Percentiles rank a stretch among this genome's conserved stretches.
Evolutionary conservation across 1,284 basidiomycete genomes (phyloP).

Genomic region (Agroathelia rolfsii): DNA sequence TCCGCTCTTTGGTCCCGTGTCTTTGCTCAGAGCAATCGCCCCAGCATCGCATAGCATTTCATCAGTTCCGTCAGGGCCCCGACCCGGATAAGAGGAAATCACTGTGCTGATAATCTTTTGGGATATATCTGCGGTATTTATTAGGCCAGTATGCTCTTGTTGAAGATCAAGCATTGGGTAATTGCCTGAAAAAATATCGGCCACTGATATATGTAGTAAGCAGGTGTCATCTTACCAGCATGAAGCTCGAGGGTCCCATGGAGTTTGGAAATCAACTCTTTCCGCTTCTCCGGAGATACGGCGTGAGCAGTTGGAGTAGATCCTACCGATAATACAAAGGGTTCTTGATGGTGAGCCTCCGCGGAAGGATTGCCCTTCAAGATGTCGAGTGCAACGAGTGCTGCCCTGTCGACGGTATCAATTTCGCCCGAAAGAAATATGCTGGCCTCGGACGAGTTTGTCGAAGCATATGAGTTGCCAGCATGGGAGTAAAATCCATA

Average conservation of each 20-base stretch:
- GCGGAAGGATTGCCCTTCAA: slow-evolving; percentile 26
- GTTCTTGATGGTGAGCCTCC: slow-evolving; percentile 25
- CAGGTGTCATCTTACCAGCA: slow-evolving; percentile 41
- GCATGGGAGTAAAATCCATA: slow-evolving; percentile 82
- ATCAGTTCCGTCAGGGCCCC: slow-evolving; percentile 49
- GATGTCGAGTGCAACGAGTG: slow-evolving; percentile 43
- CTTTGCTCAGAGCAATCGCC: slow-evolving; percentile 79
- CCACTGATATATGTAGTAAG: neutral
- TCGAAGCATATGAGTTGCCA: slow-evolving; percentile 68
- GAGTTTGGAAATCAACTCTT: slow-evolving; percentile 35
- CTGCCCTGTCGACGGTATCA: slow-evolving; percentile 58
- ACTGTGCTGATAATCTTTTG: slow-evolving; percentile 66
- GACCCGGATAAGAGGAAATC: slow-evolving; percentile 66
- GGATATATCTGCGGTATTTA: slow-evolving; percentile 47
- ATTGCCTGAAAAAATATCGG: slow-evolving; percentile 40
- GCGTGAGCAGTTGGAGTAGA: slow-evolving; percentile 83
- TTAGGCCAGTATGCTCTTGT: slow-evolving; percentile 66
- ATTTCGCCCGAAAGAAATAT: slow-evolving; percentile 66
- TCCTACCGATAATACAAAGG: slow-evolving; percentile 71
- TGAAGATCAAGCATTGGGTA: slow-evolving; percentile 82
- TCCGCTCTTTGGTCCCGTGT: slow-evolving; percentile 61
- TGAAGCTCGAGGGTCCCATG: slow-evolving; percentile 64
- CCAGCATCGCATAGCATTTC: slow-evolving; percentile 79
- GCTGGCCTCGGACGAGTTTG: slow-evolving; percentile 51
- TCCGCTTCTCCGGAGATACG: slow-evolving; percentile 43